Conservation (phyloP, 768 basidiomycete genomes). For the Hericium alpestre region DNA sequence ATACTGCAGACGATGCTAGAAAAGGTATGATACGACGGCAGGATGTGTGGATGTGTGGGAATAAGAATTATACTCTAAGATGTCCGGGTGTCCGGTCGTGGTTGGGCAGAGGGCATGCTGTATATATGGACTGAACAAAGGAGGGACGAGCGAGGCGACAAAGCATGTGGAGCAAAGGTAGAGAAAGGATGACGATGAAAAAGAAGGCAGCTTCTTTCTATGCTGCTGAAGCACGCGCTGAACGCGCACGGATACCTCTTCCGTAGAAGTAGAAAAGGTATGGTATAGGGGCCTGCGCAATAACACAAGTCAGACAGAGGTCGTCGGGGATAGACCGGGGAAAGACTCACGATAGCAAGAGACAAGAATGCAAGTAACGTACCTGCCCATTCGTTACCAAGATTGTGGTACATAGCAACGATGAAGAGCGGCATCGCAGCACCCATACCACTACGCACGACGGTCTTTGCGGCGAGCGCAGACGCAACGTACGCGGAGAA, state of each 20-base stretch:
- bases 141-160: too few species aligned
- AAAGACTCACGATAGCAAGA: constrained; percentile 21
- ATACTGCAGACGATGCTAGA: too few species aligned
- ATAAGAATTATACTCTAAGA: too few species aligned
- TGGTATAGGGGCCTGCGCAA: constrained; percentile 16
- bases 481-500: constrained; percentile 62
- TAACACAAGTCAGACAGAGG: not conserved
- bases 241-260: constrained; percentile 25
- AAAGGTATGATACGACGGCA: too few species aligned
- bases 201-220: not conserved
- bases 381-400: constrained; percentile 30
- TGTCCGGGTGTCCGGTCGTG: too few species aligned
- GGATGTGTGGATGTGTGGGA: too few species aligned
- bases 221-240: constrained; percentile 20
- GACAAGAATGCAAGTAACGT: constrained; percentile 27
- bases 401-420: constrained; percentile 29
- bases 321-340: not conserved
- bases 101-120: too few species aligned
- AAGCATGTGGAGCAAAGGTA: too few species aligned
- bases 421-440: constrained; percentile 28
- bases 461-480: constrained; percentile 29
- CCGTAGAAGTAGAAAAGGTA: constrained; percentile 33
- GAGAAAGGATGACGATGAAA: too few species aligned
- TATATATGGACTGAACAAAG: too few species aligned
- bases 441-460: constrained; percentile 26